Evolutionary conservation across 148 eudicot genomes (phyloP).

Genomic region (Euryodendron excelsum): DNA sequence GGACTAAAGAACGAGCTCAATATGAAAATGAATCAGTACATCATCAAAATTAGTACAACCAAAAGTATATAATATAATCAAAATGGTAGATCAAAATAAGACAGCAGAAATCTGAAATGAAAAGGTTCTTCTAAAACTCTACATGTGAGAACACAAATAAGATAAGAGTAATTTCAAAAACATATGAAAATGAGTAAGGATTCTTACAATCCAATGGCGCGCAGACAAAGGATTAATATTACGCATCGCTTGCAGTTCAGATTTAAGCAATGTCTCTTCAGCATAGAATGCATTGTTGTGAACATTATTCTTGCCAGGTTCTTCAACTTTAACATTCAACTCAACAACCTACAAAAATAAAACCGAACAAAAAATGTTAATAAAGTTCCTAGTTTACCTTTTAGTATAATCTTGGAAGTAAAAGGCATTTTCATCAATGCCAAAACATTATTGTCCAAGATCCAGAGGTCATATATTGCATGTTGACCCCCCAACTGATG

Average conservation of each 20-base stretch:
- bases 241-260: slow-evolving; percentile 88
- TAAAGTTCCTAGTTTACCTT: neutral
- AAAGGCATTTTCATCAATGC: neutral
- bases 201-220: slow-evolving; percentile 98
- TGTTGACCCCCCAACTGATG: neutral
- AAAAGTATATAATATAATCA: neutral
- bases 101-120: neutral
- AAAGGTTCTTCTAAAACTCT: neutral
- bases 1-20: neutral
- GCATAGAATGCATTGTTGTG: slow-evolving; percentile 95
- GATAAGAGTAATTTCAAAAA: neutral
- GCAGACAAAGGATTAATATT: slow-evolving; percentile 88
- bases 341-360: slow-evolving; percentile 67
- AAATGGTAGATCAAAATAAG: neutral
- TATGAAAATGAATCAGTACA: neutral
- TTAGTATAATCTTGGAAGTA: neutral
- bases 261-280: slow-evolving; percentile 77
- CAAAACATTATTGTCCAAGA: neutral
- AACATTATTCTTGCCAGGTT: slow-evolving; percentile 83
- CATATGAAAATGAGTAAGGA: neutral
- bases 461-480: neutral
- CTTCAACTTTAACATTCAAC: slow-evolving; percentile 88
- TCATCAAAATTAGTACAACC: neutral
- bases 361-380: neutral
- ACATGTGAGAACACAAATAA: neutral